These are phyloP conservation scores for Cryphonectria japonica DNA, from an alignment of 2,329 filamentous ascomycete genomes.

Conservation along the genomic window DNA sequence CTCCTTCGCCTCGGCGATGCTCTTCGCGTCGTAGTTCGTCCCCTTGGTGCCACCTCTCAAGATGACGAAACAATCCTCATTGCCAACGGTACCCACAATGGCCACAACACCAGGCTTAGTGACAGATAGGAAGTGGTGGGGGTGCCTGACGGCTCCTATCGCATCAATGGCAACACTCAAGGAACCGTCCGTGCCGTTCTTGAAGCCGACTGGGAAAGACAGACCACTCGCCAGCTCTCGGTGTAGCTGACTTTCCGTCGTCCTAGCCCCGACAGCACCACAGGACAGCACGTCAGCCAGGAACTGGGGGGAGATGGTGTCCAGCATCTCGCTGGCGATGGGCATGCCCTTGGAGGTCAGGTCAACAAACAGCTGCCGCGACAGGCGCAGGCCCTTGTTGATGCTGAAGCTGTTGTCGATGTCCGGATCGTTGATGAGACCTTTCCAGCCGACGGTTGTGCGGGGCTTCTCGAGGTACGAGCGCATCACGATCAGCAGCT, in stretches of 20 bases:
- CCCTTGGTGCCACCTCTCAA: conserved; percentile 90
- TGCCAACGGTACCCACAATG: conserved; percentile 91
- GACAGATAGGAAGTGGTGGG: conserved; percentile 95
- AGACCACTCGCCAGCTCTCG: conserved; percentile 91
- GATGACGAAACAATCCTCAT: conserved; percentile 97
- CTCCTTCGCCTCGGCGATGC: conserved; percentile 81
- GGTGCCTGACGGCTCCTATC: conserved; percentile 87
- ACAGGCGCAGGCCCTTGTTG: conserved; percentile 90
- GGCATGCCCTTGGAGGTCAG: conserved; percentile 93
- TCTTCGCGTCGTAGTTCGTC: conserved; percentile 89
- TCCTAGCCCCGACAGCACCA: conserved; percentile 92
- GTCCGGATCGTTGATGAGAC: conserved; percentile 96
- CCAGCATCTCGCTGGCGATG: conserved; percentile 95
- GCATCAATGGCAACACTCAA: conserved; percentile 91
- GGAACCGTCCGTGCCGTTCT: conserved; percentile 96
- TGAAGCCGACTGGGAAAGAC: conserved; percentile 98
- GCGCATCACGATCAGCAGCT: conserved; percentile 95
- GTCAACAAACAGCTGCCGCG: conserved; percentile 90
- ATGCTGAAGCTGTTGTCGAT: conserved; percentile 99
- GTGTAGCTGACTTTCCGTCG: conserved; percentile 94
- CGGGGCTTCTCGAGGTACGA: conserved; percentile 98
- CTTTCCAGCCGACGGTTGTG: conserved; percentile 98
- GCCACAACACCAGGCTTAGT: conserved; percentile 95
- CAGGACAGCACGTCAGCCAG: conserved; percentile 89
- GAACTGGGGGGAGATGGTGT: conserved; percentile 98